Evolutionary conservation across 1,139 yeast genomes (phyloP).

Genomic region (Kodamaea anthophila): DNA sequence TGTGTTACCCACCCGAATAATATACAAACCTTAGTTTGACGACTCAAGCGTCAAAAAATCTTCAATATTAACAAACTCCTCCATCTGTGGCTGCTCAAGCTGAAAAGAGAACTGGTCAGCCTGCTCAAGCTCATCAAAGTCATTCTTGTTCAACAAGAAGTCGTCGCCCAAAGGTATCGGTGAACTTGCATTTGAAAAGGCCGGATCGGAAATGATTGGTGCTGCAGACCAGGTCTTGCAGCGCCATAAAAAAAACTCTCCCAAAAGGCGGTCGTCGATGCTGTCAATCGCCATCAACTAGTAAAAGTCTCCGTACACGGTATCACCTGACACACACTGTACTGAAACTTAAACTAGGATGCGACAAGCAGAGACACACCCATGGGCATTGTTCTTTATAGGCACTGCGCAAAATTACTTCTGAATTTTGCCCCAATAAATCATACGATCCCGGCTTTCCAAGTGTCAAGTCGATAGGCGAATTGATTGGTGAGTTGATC

Average conservation of each 20-base stretch:
- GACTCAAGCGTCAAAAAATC: constrained; percentile 22
- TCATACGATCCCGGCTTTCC: constrained; percentile 21
- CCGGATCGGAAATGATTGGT: constrained; percentile 35
- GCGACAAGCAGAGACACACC: constrained; percentile 7
- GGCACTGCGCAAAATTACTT: constrained; percentile 36
- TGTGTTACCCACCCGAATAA: constrained; percentile 5
- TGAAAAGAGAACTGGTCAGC: constrained; percentile 7
- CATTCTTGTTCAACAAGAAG: constrained; percentile 13
- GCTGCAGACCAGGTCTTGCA: constrained; percentile 33
- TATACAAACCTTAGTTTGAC: constrained; percentile 11
- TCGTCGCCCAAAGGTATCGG: constrained; percentile 11
- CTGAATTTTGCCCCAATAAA: constrained; percentile 47
- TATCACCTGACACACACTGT: no score
- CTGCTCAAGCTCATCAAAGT: constrained; percentile 10
- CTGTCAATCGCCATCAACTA: constrained; percentile 20
- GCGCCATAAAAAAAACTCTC: constrained; percentile 7
- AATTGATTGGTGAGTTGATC: constrained; percentile 36
- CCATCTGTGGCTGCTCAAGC: constrained; percentile 9
- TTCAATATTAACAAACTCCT: constrained; percentile 19
- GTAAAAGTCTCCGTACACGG: no score
- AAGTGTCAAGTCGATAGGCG: constrained; percentile 38
- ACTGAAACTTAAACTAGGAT: constrained; percentile 4
- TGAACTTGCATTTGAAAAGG: no score
- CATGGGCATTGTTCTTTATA: constrained; percentile 1
- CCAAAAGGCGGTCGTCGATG: constrained; percentile 24